Percentiles rank a stretch among this genome's conserved stretches.
Evolutionary conservation across 2,329 filamentous ascomycete genomes (phyloP).

Genomic region (Cryphonectria carpinicola): DNA sequence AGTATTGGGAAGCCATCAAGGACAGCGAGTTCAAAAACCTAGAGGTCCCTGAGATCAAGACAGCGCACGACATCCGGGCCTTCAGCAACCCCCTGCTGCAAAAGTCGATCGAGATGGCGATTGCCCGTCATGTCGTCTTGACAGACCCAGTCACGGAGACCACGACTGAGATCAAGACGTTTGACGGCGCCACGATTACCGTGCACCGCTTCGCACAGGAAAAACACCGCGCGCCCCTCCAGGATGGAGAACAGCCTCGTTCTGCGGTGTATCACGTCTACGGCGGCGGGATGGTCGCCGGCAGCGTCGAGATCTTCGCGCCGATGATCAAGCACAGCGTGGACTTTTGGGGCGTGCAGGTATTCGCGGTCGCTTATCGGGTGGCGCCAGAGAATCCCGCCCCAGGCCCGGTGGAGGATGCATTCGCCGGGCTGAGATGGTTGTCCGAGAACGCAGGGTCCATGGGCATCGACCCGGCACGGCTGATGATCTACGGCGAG

Average conservation of each 20-base stretch:
- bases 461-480: constrained; percentile 6
- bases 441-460: constrained; percentile 37
- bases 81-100: not conserved
- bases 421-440: constrained; percentile 29
- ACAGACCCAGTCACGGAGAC: constrained; percentile 14
- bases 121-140: no score
- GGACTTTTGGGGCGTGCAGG: constrained; percentile 10
- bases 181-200: constrained; percentile 16
- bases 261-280: constrained; percentile 22
- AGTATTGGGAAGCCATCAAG: constrained; percentile 12
- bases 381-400: constrained; percentile 51
- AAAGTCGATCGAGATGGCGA: not conserved
- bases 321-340: not conserved
- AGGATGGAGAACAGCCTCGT: not conserved
- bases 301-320: constrained; percentile 21
- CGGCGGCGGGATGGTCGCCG: constrained; percentile 23
- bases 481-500: constrained; percentile 14
- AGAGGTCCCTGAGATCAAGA: constrained; percentile 7
- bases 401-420: constrained; percentile 46
- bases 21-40: not conserved
- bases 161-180: constrained; percentile 12
- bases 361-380: constrained; percentile 47
- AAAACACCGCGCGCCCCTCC: not conserved
- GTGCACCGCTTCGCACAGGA: constrained; percentile 12
- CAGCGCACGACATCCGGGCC: constrained; percentile 6